These are phyloP conservation scores for Russula ochroleuca DNA, from an alignment of 768 basidiomycete genomes.

Conservation along the genomic window DNA sequence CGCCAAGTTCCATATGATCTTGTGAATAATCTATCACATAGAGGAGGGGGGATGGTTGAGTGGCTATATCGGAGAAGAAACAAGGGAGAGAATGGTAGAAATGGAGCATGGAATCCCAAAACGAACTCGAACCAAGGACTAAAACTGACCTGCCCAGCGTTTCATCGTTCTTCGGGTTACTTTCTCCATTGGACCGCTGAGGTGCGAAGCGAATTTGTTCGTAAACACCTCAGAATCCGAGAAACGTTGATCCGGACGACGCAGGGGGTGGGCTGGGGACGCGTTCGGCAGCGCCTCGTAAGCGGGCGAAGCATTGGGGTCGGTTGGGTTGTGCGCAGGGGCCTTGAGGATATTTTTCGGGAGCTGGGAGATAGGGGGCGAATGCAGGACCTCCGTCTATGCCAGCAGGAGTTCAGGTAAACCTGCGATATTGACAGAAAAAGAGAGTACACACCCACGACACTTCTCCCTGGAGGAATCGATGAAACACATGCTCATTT, in stretches of 20 bases:
- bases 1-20: slow-evolving; percentile 88
- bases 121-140: not conserved
- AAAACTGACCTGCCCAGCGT: slow-evolving; percentile 80
- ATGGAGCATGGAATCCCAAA: not conserved
- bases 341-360: slow-evolving; percentile 97
- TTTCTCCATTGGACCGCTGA: slow-evolving; percentile 92
- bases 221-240: slow-evolving; percentile 95
- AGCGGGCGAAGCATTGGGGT: slow-evolving; percentile 62
- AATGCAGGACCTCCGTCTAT: slow-evolving; percentile 88
- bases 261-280: slow-evolving; percentile 81
- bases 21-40: slow-evolving; percentile 60
- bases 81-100: not conserved
- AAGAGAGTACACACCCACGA: slow-evolving; percentile 69
- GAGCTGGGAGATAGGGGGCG: slow-evolving; percentile 82
- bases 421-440: not conserved
- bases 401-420: slow-evolving; percentile 11
- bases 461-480: slow-evolving; percentile 92
- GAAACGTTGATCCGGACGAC: slow-evolving; percentile 91
- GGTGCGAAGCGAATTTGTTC: slow-evolving; percentile 88
- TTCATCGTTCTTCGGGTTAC: slow-evolving; percentile 89
- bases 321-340: slow-evolving; percentile 91
- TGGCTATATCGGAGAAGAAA: not conserved
- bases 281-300: slow-evolving; percentile 88
- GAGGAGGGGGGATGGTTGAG: not conserved
- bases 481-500: slow-evolving; percentile 92